Conservation (phyloP, 306 rosid genomes). For the Cyamopsis tetragonoloba region DNA sequence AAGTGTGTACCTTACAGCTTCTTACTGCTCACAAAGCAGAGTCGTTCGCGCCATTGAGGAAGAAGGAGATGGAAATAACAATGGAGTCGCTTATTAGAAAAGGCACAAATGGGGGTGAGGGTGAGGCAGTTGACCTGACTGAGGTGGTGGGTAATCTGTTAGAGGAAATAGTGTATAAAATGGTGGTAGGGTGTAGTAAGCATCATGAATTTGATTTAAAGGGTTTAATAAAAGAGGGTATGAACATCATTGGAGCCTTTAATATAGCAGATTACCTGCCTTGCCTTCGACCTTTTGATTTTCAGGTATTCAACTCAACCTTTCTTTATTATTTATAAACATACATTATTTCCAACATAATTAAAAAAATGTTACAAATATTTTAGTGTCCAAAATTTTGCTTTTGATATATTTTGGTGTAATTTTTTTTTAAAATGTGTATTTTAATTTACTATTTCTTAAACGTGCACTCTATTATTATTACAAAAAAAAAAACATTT, state of each 20-base stretch:
- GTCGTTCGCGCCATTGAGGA: slow-evolving; percentile 2
- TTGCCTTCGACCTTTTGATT: slow-evolving; percentile 18
- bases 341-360: neutral
- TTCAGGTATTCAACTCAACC: slow-evolving; percentile 21
- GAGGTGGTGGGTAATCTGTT: neutral
- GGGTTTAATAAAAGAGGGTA: neutral
- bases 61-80: neutral
- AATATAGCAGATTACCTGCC: slow-evolving; percentile 36
- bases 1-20: slow-evolving; percentile 23
- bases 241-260: neutral
- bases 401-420: too few species aligned
- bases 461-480: too few species aligned
- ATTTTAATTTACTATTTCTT: too few species aligned
- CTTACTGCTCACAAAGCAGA: slow-evolving; percentile 11
- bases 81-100: slow-evolving; percentile 14
- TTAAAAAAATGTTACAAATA: too few species aligned
- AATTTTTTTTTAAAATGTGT: too few species aligned
- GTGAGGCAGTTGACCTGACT: slow-evolving; percentile 27
- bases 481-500: too few species aligned
- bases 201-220: slow-evolving; percentile 21
- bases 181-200: slow-evolving; percentile 14
- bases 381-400: neutral
- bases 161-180: neutral
- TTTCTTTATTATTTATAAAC: neutral
- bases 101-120: neutral